Evolutionary conservation across 225 moss, liverwort and hornwort species (phyloP), one percentile per base, ranked within the genome.

Genomic region (Pseudisothecium myosuroides): DNA sequence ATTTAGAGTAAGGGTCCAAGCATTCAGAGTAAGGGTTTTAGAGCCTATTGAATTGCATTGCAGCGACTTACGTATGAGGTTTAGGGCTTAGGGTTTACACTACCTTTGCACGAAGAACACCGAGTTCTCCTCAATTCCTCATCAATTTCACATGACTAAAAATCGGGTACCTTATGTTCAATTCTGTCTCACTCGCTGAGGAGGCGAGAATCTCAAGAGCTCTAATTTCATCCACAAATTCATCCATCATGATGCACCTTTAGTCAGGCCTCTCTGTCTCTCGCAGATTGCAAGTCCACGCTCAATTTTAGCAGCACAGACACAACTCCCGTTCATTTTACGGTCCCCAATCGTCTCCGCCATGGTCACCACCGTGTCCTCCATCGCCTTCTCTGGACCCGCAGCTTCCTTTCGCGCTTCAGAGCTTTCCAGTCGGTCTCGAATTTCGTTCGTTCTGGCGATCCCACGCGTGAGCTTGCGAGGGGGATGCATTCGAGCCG

Each of bases 401-500:
- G 47, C 59, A 50, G 77, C 90, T 84, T 54, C 59, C 54, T 49
- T 49, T 41, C 84, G 84, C 84, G 71, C 67, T 66, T 82, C 69
- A 22, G 74, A 80, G 85, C 63, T 71, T 89, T 59, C 86, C 36
- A 87, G 68, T 65, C 87, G 60, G 85, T 89, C 72, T 58, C 59
- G 54, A 9, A 41, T 76, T 14, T 91, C 85, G 32, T n/a, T 39
- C 12, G 56, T 75, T 59, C 37, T 86, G 76, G 82, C 89, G 52
- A 61, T 86, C 2, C 83, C 32, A 76, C 82, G 43, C 58, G 76
- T 43, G 83, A 87, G 83, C 83, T 69, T 89, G 88, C 80, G 87
- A 28, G 83, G 91, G 31, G 88, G 93, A 32, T 61, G 88, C 63
- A 90, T 95, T 65, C 89, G 92, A 80, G 96, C 96, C 47, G 91